These are phyloP conservation scores for Nakataea oryzae DNA, from an alignment of 2,329 filamentous ascomycete species.

Conservation along the genomic window DNA sequence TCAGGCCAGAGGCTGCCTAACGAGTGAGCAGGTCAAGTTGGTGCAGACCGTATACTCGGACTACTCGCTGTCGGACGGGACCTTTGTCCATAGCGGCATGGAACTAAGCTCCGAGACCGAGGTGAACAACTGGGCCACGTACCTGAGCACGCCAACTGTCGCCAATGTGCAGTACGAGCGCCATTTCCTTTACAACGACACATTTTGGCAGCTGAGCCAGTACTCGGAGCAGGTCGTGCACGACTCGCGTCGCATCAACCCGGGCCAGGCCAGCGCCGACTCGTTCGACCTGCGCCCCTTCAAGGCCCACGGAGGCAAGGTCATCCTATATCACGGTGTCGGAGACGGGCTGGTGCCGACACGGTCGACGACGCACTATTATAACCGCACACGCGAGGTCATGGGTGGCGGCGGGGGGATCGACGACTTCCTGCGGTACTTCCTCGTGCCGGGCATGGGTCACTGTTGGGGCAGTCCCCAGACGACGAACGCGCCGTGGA, in stretches of 20 bases:
- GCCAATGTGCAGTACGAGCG: slow-evolving; percentile 16
- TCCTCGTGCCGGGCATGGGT: slow-evolving; percentile 37
- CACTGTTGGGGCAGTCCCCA: slow-evolving; percentile 29
- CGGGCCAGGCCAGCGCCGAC: slow-evolving; percentile 18
- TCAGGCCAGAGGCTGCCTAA: slow-evolving; percentile 11
- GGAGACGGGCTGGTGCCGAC: slow-evolving; percentile 25
- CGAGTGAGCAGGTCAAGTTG: slow-evolving; percentile 6
- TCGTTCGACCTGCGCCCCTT: slow-evolving; percentile 18
- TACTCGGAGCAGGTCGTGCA: slow-evolving; percentile 17
- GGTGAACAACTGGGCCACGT: slow-evolving; percentile 16
- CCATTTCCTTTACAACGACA: slow-evolving; percentile 17
- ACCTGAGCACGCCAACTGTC: slow-evolving; percentile 11
- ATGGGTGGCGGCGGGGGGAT: slow-evolving; percentile 19
- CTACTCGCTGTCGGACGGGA: slow-evolving; percentile 2
- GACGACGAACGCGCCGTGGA: slow-evolving; percentile 21
- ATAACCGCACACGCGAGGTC: slow-evolving; percentile 18
- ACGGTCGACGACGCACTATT: slow-evolving; percentile 20
- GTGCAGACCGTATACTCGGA: slow-evolving; percentile 7
- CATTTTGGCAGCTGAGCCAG: slow-evolving; percentile 18
- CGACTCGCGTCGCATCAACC: slow-evolving; percentile 14
- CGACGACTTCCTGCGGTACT: slow-evolving; percentile 33
- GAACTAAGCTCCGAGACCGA: slow-evolving; percentile 31
- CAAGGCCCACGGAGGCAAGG: slow-evolving; percentile 23
- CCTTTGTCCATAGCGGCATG: slow-evolving; percentile 22
- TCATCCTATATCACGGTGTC: slow-evolving; percentile 30